A percentile compares a stretch with the other conserved stretches of the same genome.
Evolutionary conservation across 2,329 filamentous ascomycete species (phyloP).

Genomic region (Aspergillus sp.): DNA sequence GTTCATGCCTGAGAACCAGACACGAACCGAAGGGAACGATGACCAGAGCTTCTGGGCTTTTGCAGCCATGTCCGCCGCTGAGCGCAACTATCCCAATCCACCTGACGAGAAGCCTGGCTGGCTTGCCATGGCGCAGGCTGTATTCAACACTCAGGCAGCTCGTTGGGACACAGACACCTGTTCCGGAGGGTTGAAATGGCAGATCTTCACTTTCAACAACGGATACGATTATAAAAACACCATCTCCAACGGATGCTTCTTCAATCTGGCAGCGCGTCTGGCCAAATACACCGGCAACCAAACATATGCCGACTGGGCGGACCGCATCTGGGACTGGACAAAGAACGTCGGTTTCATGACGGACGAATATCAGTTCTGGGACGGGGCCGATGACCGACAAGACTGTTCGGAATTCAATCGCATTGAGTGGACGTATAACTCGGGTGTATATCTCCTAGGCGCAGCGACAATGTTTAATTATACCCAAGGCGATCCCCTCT

Average conservation of each 20-base stretch:
- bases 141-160: conserved; percentile 68
- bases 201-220: conserved; percentile 29
- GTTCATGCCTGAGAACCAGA: conserved; percentile 39
- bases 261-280: conserved; percentile 24
- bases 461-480: conserved; percentile 52
- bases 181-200: conserved; percentile 57
- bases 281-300: conserved; percentile 25
- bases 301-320: conserved; percentile 55
- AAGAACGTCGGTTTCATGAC: conserved; percentile 45
- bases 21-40: conserved; percentile 46
- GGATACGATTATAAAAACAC: conserved; percentile 30
- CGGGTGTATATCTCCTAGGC: conserved; percentile 49
- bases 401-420: conserved; percentile 48
- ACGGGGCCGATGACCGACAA: conserved; percentile 46
- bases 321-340: conserved; percentile 56
- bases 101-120: conserved; percentile 59
- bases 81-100: conserved; percentile 34
- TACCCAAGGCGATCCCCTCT: conserved; percentile 40
- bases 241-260: conserved; percentile 28
- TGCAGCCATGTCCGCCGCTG: conserved; percentile 51
- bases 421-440: conserved; percentile 53
- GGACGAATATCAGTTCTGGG: conserved; percentile 46
- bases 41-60: conserved; percentile 55
- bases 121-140: conserved; percentile 70
- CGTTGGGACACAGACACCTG: conserved; percentile 65